Conservation (phyloP, 75 land plant species). For the Gnetum montanum region DNA sequence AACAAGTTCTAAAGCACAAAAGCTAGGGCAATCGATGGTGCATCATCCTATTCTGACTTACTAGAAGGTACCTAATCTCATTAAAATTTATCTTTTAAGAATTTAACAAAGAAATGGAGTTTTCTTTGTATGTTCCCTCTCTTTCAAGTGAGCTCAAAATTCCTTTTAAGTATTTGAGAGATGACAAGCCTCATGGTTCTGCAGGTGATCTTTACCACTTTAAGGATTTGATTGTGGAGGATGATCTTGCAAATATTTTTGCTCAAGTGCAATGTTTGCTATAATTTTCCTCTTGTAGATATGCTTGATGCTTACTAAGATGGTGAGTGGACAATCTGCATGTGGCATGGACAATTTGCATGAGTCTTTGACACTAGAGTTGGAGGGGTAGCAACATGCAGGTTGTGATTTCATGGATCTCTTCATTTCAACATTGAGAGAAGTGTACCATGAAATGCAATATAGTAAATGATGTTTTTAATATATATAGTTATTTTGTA, state of each 20-base stretch:
- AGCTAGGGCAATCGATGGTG: slow-evolving; percentile 97
- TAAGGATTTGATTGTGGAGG: slow-evolving; percentile 90
- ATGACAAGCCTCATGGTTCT: slow-evolving; percentile 98
- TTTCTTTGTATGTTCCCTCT: slow-evolving; percentile 61
- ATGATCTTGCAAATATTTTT: slow-evolving; percentile 85
- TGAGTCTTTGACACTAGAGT: too few species aligned
- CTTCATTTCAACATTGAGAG: too few species aligned
- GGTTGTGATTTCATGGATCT: too few species aligned
- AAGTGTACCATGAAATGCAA: too few species aligned
- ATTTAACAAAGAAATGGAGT: slow-evolving; percentile 69
- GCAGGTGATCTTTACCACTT: slow-evolving; percentile 95
- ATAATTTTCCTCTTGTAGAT: slow-evolving; percentile 77
- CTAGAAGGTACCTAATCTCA: slow-evolving; percentile 57
- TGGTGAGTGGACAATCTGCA: too few species aligned
- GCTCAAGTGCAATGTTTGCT: slow-evolving; percentile 92
- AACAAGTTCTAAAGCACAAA: too few species aligned
- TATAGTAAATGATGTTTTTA: too few species aligned
- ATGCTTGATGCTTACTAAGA: slow-evolving; percentile 99
- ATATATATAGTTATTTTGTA: too few species aligned
- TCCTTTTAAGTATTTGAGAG: slow-evolving; percentile 89
- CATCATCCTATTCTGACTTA: slow-evolving; percentile 93
- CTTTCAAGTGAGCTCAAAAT: slow-evolving; percentile 71
- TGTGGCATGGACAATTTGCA: too few species aligned
- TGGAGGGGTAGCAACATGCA: too few species aligned
- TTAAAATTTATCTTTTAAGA: slow-evolving; percentile 62